Evolutionary conservation across 345 rosid species (phyloP), one percentile per base, ranked within the genome.

Genomic region (Stellera chamaejasme): DNA sequence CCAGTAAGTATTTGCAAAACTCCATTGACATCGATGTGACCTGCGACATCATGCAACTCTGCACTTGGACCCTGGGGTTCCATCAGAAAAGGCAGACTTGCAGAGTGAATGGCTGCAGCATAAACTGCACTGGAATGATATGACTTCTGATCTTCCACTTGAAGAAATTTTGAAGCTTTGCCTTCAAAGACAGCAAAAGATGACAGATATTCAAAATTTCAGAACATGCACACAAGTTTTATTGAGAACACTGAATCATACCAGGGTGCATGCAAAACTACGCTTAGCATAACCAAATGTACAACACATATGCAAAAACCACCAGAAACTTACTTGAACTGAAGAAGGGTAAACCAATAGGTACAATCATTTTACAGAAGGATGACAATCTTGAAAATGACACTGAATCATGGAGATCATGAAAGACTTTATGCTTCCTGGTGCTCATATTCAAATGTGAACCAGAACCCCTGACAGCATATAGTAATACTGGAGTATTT

Each of bases 81-180:
- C 91, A 82, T 82, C 45, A 82, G 57, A 72, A 84, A 87, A 50
- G 97, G 86, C 51, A 93, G 76, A 58, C 81, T 79, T 36, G 72
- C 59, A 39, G 96, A 80, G 79, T 93, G 87, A 47, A 89, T 56
- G 26, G 96, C 96, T 44, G 99, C 81, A 11, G 97, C 97, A 42
- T 84, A 93, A 47, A 89, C 76, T 57, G 96, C 91, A 66, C 97
- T 84, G 59, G 80, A 67, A 58, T 77, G 88, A 66, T 89, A 89
- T 66, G 85, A 80, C 70, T 79, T 89, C 76, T 84, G 85, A 60
- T 88, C 91, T 50, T 82, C 44, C 1, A 89, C 59, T 39, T 55
- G 58, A 50, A 89, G 89, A 63, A 54, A 77, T 27, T 50, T 49
- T 11, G 84, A 80, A 56, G 81, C 90, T 85, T 83, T 67, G 73